phyloP scores from a whole-genome alignment of 257 asterid genomes.

The Pogostemon cablin region DNA sequence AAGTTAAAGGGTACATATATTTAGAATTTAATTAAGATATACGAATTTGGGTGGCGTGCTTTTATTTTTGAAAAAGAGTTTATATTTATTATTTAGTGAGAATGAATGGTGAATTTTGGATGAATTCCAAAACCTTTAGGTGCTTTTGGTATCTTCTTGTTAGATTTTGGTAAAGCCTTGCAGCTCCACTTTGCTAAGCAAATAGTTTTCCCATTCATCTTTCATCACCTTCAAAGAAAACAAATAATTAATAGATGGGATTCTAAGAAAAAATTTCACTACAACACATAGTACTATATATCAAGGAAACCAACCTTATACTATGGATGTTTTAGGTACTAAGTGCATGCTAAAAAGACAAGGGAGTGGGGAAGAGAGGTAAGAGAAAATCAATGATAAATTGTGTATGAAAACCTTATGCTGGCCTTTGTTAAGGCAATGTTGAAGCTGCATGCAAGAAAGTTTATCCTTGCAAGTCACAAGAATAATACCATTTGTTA shows the following conservation, averaged over 20 bases:
- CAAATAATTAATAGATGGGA: neutral
- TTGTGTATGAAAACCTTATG: slow-evolving; percentile 57
- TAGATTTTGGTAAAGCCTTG: slow-evolving; percentile 78
- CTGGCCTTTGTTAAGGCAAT: slow-evolving; percentile 70
- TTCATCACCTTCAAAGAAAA: slow-evolving; percentile 69
- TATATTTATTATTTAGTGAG: no score
- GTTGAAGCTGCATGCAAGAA: slow-evolving; percentile 92
- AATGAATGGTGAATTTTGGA: no score
- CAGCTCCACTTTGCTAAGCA: slow-evolving; percentile 91
- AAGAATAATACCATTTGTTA: slow-evolving; percentile 58
- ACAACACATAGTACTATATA: neutral
- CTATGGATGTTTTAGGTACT: slow-evolving; percentile 4
- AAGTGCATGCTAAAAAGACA: neutral
- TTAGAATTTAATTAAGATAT: no score
- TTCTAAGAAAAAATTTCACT: slow-evolving; percentile 24
- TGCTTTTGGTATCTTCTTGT: slow-evolving; percentile 75
- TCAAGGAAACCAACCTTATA: slow-evolving; percentile 12
- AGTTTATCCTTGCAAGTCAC: slow-evolving; percentile 95
- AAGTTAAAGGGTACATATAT: no score
- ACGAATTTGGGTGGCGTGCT: no score
- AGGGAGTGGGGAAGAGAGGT: slow-evolving; percentile 15
- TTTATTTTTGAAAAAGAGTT: no score
- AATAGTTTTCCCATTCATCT: slow-evolving; percentile 91
- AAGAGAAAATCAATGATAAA: slow-evolving; percentile 8
- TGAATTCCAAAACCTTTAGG: slow-evolving; percentile 92